phyloP scores from a whole-genome alignment of 768 basidiomycete genomes.

The Russula virescens region DNA sequence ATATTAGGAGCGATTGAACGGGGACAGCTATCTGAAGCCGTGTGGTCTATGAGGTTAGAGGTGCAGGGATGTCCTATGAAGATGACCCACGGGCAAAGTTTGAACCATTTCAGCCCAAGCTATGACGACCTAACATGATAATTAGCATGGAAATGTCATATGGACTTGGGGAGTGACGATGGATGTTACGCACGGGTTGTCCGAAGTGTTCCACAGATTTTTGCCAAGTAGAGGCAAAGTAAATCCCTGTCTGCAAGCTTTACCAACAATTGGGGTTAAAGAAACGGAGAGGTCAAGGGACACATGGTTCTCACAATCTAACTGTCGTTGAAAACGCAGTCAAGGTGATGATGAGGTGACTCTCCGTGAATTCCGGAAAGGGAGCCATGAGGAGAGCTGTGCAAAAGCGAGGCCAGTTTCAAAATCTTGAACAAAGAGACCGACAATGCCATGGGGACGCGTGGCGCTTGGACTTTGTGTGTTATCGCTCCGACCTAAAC shows the following conservation, averaged over 20 bases:
- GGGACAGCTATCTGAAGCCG: constrained; percentile 1
- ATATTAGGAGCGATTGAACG: constrained; percentile 1
- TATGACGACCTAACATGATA: background rate
- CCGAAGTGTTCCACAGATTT: background rate
- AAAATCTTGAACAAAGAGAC: constrained; percentile 13
- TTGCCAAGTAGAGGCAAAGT: background rate
- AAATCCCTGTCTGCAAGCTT: constrained; percentile 3
- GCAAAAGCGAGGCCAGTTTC: constrained; percentile 4
- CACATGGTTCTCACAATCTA: background rate
- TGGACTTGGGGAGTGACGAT: background rate
- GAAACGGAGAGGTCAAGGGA: background rate
- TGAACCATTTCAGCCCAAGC: background rate
- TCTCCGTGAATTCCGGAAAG: background rate
- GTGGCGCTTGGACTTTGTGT: background rate
- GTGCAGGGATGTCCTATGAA: background rate
- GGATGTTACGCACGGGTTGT: background rate
- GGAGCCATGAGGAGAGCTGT: background rate
- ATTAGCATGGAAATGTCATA: background rate
- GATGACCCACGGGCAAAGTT: background rate
- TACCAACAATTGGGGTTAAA: background rate
- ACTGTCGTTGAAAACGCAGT: background rate
- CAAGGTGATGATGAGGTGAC: background rate
- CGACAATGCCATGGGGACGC: background rate
- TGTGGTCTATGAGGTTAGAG: no score
- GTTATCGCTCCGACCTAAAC: no score